phyloP scores from a whole-genome alignment of 176 grass and related monocot genomes.

The Neostapfia colusana region DNA sequence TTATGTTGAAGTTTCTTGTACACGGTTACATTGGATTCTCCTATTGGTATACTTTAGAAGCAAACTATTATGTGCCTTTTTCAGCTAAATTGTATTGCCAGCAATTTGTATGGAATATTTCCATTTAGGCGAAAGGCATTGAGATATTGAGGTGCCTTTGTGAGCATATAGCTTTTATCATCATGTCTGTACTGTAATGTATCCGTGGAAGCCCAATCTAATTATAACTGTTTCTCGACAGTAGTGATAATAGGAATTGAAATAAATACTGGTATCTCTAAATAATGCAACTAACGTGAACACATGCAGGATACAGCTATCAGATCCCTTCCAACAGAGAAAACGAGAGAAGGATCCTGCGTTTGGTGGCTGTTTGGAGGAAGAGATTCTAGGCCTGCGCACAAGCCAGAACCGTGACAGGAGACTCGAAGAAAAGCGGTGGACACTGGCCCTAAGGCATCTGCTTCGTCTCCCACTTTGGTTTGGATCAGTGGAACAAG shows the following conservation, averaged over 20 bases:
- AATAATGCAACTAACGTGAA: background rate
- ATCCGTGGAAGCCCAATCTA: background rate
- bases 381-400: background rate
- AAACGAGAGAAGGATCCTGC: background rate
- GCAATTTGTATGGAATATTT: background rate
- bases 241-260: background rate
- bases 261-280: background rate
- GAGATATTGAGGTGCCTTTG: background rate
- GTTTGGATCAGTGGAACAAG: background rate
- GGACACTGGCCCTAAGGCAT: background rate
- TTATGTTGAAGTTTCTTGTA: background rate
- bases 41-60: background rate
- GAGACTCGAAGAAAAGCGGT: background rate
- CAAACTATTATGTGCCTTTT: background rate
- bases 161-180: background rate
- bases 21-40: background rate
- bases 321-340: background rate
- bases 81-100: background rate
- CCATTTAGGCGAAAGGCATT: background rate
- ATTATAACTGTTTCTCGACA: background rate
- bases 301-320: background rate
- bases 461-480: background rate
- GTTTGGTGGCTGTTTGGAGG: background rate
- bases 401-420: background rate
- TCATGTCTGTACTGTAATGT: background rate